phyloP scores from a whole-genome alignment of 352 stramenopile species.

The Globisporangium mamillatum region DNA sequence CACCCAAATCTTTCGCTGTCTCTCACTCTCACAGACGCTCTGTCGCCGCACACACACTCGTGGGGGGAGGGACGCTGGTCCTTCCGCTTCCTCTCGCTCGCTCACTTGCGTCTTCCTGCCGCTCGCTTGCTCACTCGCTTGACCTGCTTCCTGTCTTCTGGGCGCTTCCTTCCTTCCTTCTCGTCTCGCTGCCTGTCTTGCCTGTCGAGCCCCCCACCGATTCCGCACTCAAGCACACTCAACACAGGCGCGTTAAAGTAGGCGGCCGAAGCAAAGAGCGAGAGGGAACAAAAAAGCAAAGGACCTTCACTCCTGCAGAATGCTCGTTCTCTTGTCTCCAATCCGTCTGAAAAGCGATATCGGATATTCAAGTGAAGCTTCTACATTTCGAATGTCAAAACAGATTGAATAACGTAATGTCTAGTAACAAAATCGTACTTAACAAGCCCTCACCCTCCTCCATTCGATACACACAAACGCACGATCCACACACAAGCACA shows the following conservation, averaged over 20 bases:
- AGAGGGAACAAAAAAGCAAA: slow-evolving; percentile 5
- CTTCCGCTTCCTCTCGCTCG: background rate
- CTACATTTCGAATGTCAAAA: too few species aligned
- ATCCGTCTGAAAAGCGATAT: background rate
- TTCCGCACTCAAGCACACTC: slow-evolving; percentile 1
- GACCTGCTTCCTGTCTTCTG: background rate
- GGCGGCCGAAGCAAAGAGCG: background rate
- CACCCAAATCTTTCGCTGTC: background rate
- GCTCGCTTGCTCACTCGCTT: background rate
- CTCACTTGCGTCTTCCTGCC: slow-evolving; percentile 4
- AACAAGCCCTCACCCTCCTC: too few species aligned
- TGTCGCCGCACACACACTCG: background rate
- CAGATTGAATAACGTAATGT: too few species aligned
- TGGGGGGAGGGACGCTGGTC: background rate
- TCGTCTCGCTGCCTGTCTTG: slow-evolving; percentile 2
- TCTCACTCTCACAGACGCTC: background rate
- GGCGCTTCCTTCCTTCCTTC: slow-evolving; percentile 1
- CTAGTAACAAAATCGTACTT: too few species aligned
- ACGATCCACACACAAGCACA: too few species aligned
- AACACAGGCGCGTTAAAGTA: background rate
- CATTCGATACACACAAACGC: too few species aligned
- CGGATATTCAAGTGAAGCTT: too few species aligned
- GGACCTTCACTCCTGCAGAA: background rate
- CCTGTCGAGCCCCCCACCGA: slow-evolving; percentile 9
- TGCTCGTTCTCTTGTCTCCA: background rate